Evolutionary conservation across 2,329 filamentous ascomycete genomes (phyloP).

Genomic region (Aspergillus fijiensis): DNA sequence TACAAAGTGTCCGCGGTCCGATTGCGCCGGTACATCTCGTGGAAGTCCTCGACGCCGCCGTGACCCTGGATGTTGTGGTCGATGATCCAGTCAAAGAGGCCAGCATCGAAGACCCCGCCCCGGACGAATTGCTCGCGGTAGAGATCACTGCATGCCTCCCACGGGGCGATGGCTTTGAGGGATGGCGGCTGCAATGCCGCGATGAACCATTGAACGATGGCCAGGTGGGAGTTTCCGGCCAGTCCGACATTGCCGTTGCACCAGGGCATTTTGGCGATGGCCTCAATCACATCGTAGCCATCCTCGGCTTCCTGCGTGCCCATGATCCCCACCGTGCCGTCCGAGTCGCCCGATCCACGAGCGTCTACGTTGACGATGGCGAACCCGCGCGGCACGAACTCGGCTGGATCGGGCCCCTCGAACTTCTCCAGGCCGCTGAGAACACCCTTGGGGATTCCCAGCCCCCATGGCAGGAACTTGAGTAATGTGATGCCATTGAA

Average conservation of each 20-base stretch:
- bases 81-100: slow-evolving; percentile 8
- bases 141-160: slow-evolving; percentile 5
- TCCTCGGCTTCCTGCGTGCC: slow-evolving; percentile 6
- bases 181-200: slow-evolving; percentile 4
- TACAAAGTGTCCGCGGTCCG: background rate
- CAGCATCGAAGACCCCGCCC: slow-evolving; percentile 2
- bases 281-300: slow-evolving; percentile 3
- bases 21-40: slow-evolving; percentile 8
- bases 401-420: slow-evolving; percentile 5
- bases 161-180: slow-evolving; percentile 1
- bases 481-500: slow-evolving; percentile 6
- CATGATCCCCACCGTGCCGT: slow-evolving; percentile 4
- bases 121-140: slow-evolving; percentile 6
- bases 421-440: slow-evolving; percentile 4
- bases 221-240: slow-evolving; percentile 6
- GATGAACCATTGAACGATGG: slow-evolving; percentile 6
- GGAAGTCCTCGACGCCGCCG: slow-evolving; percentile 7
- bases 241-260: slow-evolving; percentile 2
- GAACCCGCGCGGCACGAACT: slow-evolving; percentile 6
- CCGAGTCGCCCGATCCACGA: slow-evolving; percentile 3
- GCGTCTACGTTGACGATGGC: slow-evolving; percentile 3
- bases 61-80: slow-evolving; percentile 10
- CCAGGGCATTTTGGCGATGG: slow-evolving; percentile 6
- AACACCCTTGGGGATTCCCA: background rate
- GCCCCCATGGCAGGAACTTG: slow-evolving; percentile 1